Conservation (phyloP, 257 asterid genomes). For the Fraxinus quadrangulata region DNA sequence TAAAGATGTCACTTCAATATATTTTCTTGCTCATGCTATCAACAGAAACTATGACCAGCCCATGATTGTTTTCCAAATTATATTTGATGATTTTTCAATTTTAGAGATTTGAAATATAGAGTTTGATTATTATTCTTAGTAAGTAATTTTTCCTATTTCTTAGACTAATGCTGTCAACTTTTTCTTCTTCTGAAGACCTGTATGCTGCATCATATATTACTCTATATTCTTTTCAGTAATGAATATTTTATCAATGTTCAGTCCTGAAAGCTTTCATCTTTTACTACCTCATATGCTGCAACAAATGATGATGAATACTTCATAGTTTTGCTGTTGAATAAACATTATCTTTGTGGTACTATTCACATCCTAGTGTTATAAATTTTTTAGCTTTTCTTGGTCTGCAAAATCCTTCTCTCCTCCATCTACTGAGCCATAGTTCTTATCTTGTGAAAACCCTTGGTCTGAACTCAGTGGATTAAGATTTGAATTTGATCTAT, state of each 20-base stretch:
- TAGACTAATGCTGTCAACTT: not conserved
- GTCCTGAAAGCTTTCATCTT: not conserved
- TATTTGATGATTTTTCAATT: not conserved
- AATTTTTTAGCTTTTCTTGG: not conserved
- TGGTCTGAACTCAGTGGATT: not conserved
- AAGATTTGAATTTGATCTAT: not conserved
- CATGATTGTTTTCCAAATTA: conserved; percentile 20
- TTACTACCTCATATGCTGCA: not conserved
- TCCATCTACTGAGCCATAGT: not conserved
- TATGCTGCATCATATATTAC: not conserved
- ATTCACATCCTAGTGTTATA: not conserved
- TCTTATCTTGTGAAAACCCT: not conserved
- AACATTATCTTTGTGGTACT: not conserved
- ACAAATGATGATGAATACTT: not conserved
- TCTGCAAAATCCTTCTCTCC: not conserved
- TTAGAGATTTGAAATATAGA: not conserved
- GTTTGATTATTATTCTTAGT: conserved; percentile 14
- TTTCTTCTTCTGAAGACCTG: not conserved
- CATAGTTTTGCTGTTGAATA: not conserved
- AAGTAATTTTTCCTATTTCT: not conserved
- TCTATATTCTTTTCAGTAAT: not conserved
- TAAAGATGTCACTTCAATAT: not conserved
- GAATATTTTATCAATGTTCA: not conserved
- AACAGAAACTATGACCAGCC: not conserved
- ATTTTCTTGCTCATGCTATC: not conserved